These are phyloP conservation scores for Papilionanthe hybrid DNA, from an alignment of 116 monocot genomes.

Conservation along the genomic window DNA sequence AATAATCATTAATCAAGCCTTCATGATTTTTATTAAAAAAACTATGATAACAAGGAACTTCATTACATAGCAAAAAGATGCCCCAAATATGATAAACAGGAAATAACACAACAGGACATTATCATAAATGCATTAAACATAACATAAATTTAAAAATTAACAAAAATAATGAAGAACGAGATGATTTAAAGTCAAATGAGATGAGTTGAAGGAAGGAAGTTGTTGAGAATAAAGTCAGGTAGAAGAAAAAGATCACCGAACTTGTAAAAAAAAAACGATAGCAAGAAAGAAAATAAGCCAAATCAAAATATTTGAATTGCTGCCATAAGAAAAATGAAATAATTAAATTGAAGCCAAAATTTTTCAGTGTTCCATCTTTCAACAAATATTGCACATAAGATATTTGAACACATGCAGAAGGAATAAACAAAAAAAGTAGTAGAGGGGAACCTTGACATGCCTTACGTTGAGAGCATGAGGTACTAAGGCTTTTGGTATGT, in stretches of 20 bases:
- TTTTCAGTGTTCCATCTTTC: constrained; percentile 3
- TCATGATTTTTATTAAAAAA: too few relatives aligned
- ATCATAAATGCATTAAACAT: neutral
- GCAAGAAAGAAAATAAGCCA: neutral
- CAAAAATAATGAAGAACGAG: neutral
- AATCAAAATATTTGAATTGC: neutral
- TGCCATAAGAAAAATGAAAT: neutral
- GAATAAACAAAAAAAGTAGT: neutral
- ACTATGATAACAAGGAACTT: too few relatives aligned
- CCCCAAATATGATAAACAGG: too few relatives aligned
- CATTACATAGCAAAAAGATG: too few relatives aligned
- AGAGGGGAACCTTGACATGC: neutral
- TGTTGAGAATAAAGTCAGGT: neutral
- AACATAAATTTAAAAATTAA: neutral
- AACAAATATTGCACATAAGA: constrained; percentile 2
- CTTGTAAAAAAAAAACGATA: neutral
- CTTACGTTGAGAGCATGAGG: neutral
- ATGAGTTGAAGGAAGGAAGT: neutral
- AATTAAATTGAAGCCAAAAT: neutral
- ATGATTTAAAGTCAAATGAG: neutral
- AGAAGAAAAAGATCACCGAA: neutral
- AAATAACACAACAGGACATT: too few relatives aligned
- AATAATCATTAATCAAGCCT: too few relatives aligned
- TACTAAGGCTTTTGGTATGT: neutral
- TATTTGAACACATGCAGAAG: neutral